phyloP scores from a whole-genome alignment of 2,329 filamentous ascomycete genomes.

The Didymella glomerata region DNA sequence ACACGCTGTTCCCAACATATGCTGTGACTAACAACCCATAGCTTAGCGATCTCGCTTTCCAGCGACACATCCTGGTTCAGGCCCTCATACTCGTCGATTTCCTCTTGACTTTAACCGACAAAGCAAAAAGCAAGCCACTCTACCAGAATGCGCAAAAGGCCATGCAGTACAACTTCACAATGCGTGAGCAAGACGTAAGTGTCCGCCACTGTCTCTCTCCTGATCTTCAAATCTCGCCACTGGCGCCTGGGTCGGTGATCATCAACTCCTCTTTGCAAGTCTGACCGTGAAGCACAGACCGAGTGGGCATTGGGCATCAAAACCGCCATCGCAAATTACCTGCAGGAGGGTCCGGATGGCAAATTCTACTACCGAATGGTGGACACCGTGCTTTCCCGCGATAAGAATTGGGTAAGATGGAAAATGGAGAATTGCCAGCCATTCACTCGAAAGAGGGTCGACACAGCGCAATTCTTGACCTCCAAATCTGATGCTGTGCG shows the following conservation, averaged over 20 bases:
- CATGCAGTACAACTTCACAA: constrained; percentile 79
- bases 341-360: constrained; percentile 81
- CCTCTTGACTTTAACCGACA: constrained; percentile 84
- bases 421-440: constrained; percentile 92
- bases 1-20: constrained; percentile 26
- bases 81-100: constrained; percentile 95
- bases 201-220: constrained; percentile 25
- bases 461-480: constrained; percentile 72
- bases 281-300: constrained; percentile 62
- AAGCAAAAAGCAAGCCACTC: constrained; percentile 80
- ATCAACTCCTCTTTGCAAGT: constrained; percentile 36
- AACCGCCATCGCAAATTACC: constrained; percentile 79
- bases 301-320: constrained; percentile 87
- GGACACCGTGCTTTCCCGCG: constrained; percentile 90
- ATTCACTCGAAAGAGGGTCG: constrained; percentile 79
- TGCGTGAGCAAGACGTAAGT: constrained; percentile 84
- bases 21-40: constrained; percentile 52
- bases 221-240: constrained; percentile 27
- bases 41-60: constrained; percentile 93
- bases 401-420: constrained; percentile 99
- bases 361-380: constrained; percentile 97
- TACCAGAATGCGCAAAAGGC: constrained; percentile 81
- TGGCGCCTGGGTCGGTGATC: constrained; percentile 29
- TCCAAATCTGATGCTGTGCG: constrained; percentile 73
- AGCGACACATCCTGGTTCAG: constrained; percentile 93